These are phyloP conservation scores for Mycena sp. DNA, from an alignment of 1,284 basidiomycete genomes.

Conservation along the genomic window DNA sequence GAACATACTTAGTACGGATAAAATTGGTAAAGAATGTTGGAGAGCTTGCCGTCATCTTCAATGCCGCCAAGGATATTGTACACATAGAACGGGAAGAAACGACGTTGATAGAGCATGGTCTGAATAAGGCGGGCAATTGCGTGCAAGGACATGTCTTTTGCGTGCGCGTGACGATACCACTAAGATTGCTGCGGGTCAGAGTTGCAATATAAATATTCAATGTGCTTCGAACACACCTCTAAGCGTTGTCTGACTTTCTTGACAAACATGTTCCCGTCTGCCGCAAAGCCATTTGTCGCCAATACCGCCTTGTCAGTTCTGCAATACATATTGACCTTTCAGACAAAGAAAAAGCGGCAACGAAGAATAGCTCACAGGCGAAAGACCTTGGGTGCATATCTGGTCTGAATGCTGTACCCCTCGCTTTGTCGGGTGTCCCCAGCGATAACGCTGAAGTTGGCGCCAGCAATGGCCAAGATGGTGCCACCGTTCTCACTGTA, in stretches of 20 bases:
- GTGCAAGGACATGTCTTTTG: slow-evolving; percentile 92
- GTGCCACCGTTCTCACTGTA: slow-evolving; percentile 94
- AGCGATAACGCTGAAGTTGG: slow-evolving; percentile 92
- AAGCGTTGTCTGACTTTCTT: slow-evolving; percentile 93
- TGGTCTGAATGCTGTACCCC: slow-evolving; percentile 93
- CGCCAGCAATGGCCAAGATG: slow-evolving; percentile 93
- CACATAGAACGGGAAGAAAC: slow-evolving; percentile 97
- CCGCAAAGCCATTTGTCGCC: slow-evolving; percentile 94
- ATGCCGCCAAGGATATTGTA: slow-evolving; percentile 96
- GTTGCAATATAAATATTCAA: slow-evolving; percentile 17
- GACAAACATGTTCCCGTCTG: slow-evolving; percentile 95
- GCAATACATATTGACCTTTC: slow-evolving; percentile 31
- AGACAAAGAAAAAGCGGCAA: not conserved
- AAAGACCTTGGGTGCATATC: slow-evolving; percentile 93
- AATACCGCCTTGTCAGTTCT: slow-evolving; percentile 94
- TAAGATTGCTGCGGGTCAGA: slow-evolving; percentile 44
- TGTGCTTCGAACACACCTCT: slow-evolving; percentile 66
- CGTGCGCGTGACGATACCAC: slow-evolving; percentile 96
- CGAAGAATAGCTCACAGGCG: slow-evolving; percentile 66
- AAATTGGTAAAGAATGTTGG: too few relatives aligned
- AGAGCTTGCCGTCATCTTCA: slow-evolving; percentile 87
- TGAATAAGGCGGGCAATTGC: slow-evolving; percentile 95
- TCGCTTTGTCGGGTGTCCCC: slow-evolving; percentile 95
- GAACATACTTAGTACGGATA: too few relatives aligned
- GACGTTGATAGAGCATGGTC: slow-evolving; percentile 93